phyloP scores from a whole-genome alignment of 2,329 filamentous ascomycete species.

The Arthroderma sp. region DNA sequence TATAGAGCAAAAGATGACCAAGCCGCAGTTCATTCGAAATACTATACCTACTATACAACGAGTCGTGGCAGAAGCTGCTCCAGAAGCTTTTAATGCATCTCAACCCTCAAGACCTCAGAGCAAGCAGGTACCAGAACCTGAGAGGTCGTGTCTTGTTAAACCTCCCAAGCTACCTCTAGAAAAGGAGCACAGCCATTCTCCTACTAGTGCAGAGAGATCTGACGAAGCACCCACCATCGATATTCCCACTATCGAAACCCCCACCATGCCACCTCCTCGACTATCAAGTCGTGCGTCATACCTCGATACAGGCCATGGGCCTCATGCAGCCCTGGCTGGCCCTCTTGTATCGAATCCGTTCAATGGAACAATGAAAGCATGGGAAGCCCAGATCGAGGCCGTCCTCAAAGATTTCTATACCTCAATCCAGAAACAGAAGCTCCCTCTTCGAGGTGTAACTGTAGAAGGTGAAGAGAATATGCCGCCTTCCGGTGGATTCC shows the following conservation, averaged over 20 bases:
- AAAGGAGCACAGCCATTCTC: constrained; percentile 5
- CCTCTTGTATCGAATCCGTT: constrained; percentile 68
- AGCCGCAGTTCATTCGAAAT: constrained; percentile 88
- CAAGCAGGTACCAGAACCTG: neutral
- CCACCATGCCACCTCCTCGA: constrained; percentile 18
- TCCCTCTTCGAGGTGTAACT: constrained; percentile 70
- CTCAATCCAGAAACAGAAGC: constrained; percentile 74
- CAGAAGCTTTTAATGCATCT: constrained; percentile 52
- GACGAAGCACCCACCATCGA: constrained; percentile 15
- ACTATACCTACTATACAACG: constrained; percentile 81
- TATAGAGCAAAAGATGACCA: constrained; percentile 93
- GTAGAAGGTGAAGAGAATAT: constrained; percentile 29
- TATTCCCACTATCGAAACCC: constrained; percentile 18
- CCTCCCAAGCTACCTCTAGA: constrained; percentile 8
- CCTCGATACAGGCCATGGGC: constrained; percentile 27
- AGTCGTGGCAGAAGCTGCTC: constrained; percentile 59
- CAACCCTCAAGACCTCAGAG: constrained; percentile 16
- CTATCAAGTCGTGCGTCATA: constrained; percentile 27
- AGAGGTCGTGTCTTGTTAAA: constrained; percentile 11
- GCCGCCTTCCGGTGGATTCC: constrained; percentile 47
- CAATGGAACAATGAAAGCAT: constrained; percentile 60
- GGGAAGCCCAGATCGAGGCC: constrained; percentile 82
- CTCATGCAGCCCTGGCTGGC: constrained; percentile 44
- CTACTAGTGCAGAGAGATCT: constrained; percentile 6
- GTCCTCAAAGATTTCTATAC: constrained; percentile 84